Base-by-base conservation (phyloP, 2,329 filamentous ascomycete species). In the Atkinsonella hypoxylon region DNA sequence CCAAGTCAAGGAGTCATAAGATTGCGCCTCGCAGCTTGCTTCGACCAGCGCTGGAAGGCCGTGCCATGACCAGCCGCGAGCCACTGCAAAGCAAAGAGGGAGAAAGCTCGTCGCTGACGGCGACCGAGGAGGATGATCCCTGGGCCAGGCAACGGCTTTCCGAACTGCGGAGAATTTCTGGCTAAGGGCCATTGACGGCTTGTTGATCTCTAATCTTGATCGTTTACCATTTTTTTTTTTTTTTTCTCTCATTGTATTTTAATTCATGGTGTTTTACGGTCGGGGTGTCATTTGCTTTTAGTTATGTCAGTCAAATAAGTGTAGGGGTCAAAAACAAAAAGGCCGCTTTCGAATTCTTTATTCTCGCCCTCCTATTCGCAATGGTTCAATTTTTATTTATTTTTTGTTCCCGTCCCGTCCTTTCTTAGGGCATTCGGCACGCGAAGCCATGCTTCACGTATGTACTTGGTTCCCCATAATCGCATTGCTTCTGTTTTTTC, bases 51-150 rank as follows among this genome's bases (percentile, higher is more conserved):
- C 56, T 72, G 18, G 71, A 86, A 57, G 70, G 75, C 47, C 76
- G 87, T 53, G 78, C 87, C 15, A 79, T 83, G 58, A 89, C 86
- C n/a, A 82, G 81, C 51, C 76, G 78, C 43, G 84, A 83, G 46
- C 74, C 77, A 11, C 68, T 82, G 51, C 71, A 67, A 45, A 74
- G 75, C 17, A 59, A 61, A 45, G 79, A 74, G 55, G 65, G 77
- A 50, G 81, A 82, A 49, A 87, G 81, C 64, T 83, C 85, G 26
- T 72, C 76, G 31, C 68, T 84, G 48, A 68, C 83, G 48, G 39
- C 57, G 52, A 75, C 75, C n/a, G n/a, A n/a, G 17, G 55, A 63
- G 44, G 62, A 62, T 22, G 67, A 79, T 77, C 67, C 72, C 44
- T 62, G 79, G 56, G 64, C 68, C 62, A 76, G 71, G 70, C 70